Evolutionary conservation across 805 yeast genomes (phyloP), one percentile per base, ranked within the genome.

Genomic region (Wickerhamiella brachini): DNA sequence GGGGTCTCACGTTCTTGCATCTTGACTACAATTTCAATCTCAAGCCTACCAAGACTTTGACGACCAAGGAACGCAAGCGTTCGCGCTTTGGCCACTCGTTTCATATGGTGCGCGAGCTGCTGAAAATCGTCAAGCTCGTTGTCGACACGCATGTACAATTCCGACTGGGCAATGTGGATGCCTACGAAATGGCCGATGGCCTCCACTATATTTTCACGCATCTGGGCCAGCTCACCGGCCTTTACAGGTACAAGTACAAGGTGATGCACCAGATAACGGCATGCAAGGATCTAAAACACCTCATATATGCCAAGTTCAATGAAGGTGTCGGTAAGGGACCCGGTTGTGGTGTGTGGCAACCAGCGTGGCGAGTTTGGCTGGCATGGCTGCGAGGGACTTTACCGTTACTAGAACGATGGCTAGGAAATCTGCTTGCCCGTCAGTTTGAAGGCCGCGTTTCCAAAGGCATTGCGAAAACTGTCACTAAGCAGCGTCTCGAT

Each of bases 291-390:
- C 69, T 93, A 60, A 93, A 93, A 66, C 98, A 93, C 64, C 81
- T 90, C 6, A 83, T 93, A 0, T 93, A 93, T 62, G 75, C 85
- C 56, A 73, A 83, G 54, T 93, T 93, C 69, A 93, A 93, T 62
- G 71, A 78, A n/a, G 60, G 56, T 15, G 84, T 93, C 23, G 97
- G 97, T 0, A 93, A 90, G 62, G 98, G 98, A 2, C 97, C 98
- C 1, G 98, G 98, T 0, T 85, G 95, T 70, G 99, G 99, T 1
- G 85, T 93, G 65, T 93, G 99, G 99, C 97, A 93, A 62, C 98
- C 98, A 0, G 85, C 96, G 0, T 93, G 97, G 98, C 72, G 96
- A 58, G 90, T 89, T 1, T 93, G 98, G 99, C 71, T 93, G 1
- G 84, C 80, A 49, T 90, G 90, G 66, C 67, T 93, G 69, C 74